Evolutionary conservation across 305 asterid genomes (phyloP).

Genomic region (Solanum hybrid): DNA sequence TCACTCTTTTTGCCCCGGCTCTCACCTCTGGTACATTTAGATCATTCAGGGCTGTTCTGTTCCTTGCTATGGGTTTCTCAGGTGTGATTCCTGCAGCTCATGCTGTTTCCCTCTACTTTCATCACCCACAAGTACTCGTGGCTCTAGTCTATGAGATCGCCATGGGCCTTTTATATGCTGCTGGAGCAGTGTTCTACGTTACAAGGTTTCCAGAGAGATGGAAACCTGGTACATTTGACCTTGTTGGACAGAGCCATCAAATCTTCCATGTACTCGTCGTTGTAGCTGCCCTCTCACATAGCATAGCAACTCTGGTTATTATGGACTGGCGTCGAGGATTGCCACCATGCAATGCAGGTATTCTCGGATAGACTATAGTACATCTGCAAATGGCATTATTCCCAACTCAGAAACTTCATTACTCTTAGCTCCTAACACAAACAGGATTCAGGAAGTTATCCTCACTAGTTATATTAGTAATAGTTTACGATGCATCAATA

Average conservation of each 20-base stretch:
- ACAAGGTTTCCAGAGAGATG: constrained; percentile 58
- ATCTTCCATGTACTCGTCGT: constrained; percentile 54
- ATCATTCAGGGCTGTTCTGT: constrained; percentile 52
- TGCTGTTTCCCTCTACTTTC: constrained; percentile 41
- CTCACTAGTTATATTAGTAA: neutral
- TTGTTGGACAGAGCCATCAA: constrained; percentile 70
- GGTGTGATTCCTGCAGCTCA: constrained; percentile 81
- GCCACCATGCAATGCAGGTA: constrained; percentile 9
- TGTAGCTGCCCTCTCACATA: constrained; percentile 61
- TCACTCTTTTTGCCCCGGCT: constrained; percentile 58
- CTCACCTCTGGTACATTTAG: constrained; percentile 46
- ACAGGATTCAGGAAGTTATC: neutral
- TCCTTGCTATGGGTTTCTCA: constrained; percentile 76
- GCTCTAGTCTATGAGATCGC: constrained; percentile 59
- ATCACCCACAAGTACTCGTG: constrained; percentile 32
- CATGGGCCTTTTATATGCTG: constrained; percentile 59
- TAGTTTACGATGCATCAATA: neutral
- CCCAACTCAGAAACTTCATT: neutral
- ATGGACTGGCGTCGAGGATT: constrained; percentile 68
- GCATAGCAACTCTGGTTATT: constrained; percentile 51
- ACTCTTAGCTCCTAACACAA: neutral
- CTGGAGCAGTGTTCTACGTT: constrained; percentile 42
- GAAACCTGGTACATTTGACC: constrained; percentile 53
- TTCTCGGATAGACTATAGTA: neutral
- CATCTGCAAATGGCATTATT: neutral